These are phyloP conservation scores for Cyclocybe cylindracea DNA, from an alignment of 768 basidiomycete genomes.

Conservation along the genomic window DNA sequence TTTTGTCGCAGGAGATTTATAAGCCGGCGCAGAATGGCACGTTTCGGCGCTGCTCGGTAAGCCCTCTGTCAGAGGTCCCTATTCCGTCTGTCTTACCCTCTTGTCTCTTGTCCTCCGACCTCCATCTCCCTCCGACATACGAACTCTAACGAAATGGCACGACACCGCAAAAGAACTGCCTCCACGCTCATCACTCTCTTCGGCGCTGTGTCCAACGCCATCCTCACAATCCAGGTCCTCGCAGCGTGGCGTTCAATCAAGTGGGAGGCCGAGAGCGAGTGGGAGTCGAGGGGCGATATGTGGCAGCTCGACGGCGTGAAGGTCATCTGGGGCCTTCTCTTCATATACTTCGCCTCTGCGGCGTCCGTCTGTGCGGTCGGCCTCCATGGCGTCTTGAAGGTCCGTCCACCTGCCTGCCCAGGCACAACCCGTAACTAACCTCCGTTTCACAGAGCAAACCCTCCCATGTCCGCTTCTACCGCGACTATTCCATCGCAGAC, in stretches of 20 bases:
- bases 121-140: conserved; percentile 14
- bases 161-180: conserved; percentile 28
- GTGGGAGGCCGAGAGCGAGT: conserved; percentile 50
- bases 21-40: conserved; percentile 16
- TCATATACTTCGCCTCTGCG: conserved; percentile 66
- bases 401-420: conserved; percentile 27
- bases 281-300: conserved; percentile 38
- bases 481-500: conserved; percentile 81
- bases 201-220: conserved; percentile 33
- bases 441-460: conserved; percentile 49
- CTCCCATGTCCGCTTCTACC: conserved; percentile 73
- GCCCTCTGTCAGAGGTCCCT: conserved; percentile 3
- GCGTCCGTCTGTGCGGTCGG: conserved; percentile 66
- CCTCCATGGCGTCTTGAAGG: conserved; percentile 69
- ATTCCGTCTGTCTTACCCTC: background rate
- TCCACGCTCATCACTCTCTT: conserved; percentile 40
- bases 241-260: conserved; percentile 38
- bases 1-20: conserved; percentile 4
- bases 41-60: conserved; percentile 27
- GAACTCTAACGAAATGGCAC: too few relatives aligned
- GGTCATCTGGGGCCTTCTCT: conserved; percentile 62
- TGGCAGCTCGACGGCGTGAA: conserved; percentile 44
- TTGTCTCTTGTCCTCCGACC: conserved; percentile 6
- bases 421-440: conserved; percentile 3
- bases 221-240: conserved; percentile 37